Evolutionary conservation across 805 yeast genomes (phyloP), one percentile per base, ranked within the genome.

Genomic region (Candida anglica): DNA sequence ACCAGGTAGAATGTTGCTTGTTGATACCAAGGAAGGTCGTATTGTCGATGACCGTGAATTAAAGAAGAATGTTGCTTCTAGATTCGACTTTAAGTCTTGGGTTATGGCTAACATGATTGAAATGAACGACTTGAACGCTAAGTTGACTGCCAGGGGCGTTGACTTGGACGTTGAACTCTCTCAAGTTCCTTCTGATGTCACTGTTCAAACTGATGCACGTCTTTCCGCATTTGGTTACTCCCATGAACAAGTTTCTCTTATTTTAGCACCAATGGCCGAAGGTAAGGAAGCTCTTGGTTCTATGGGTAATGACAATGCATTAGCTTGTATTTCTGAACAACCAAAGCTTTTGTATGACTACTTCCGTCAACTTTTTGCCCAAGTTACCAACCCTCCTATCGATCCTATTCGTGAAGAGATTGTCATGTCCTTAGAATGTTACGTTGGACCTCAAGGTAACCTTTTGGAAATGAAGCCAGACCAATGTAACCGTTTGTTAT

Each of bases 401-500:
- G 98, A 91, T 60, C 98, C 98, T 33, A 93, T 91, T 50, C 81
- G 98, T 60, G 98, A 91, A 67, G 81, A 82, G 39, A 86, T 91
- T 48, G 98, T 93, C 53, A 91, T 91, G 98, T 86, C 96, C 9
- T 73, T 93, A 47, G 96, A 91, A 60, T 91, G 98, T 66, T 87
- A 85, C 61, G 81, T 91, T 52, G 98, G 98, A 36, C 98, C 98
- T n/a, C 98, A 93, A 62, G 98, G 96, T 38, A 91, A 91, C 58
- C 66, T 91, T 44, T 74, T 91, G 53, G 98, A 93, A 61, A 87
- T 88, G 89, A 80, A 82, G 52, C 81, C 96, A 7, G 71, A 74
- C 37, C 98, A 93, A 68, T 91, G 97, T 72, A 84, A 89, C 67
- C 75, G 98, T 47, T 71, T 91, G 53, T 66, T 83, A 43, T 70